A percentile compares a stretch with the other conserved stretches of the same genome.
These are phyloP conservation scores for Ceratocystiopsis minuta DNA, from an alignment of 2,329 filamentous ascomycete genomes.

Conservation along the genomic window DNA sequence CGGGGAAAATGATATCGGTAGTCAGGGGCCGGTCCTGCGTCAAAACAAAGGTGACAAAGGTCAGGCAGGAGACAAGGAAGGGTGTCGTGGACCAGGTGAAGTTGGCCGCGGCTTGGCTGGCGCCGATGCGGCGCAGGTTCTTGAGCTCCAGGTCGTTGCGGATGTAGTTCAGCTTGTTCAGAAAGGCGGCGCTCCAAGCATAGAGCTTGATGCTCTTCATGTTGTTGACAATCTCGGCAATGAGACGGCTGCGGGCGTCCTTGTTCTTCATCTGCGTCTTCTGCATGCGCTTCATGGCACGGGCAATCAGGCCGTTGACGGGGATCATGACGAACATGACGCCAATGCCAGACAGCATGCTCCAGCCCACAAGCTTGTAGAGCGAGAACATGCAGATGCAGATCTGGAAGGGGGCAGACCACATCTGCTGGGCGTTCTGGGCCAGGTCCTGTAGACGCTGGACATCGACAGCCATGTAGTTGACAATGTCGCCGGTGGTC, in stretches of 20 bases:
- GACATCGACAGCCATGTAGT: conserved; percentile 97
- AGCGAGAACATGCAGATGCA: conserved; percentile 86
- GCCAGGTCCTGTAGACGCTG: conserved; percentile 88
- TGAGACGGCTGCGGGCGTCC: conserved; percentile 76
- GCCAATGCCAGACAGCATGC: conserved; percentile 86
- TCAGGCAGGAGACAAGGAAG: conserved; percentile 92
- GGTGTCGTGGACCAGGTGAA: conserved; percentile 97
- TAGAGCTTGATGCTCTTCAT: conserved; percentile 99
- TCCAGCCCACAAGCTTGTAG: conserved; percentile 84
- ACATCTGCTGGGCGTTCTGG: conserved; percentile 86
- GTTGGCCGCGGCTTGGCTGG: conserved; percentile 82
- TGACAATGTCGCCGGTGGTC: conserved; percentile 93
- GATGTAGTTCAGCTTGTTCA: conserved; percentile 91
- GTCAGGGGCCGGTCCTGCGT: conserved; percentile 66
- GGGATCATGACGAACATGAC: conserved; percentile 98
- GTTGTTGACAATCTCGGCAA: conserved; percentile 96
- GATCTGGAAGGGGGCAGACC: conserved; percentile 96
- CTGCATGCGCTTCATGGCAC: conserved; percentile 84
- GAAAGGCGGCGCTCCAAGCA: conserved; percentile 92
- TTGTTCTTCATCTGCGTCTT: conserved; percentile 99
- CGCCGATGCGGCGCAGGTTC: conserved; percentile 89
- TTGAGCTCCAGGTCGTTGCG: conserved; percentile 91
- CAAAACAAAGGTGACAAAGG: conserved; percentile 85
- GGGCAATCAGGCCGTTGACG: conserved; percentile 78
- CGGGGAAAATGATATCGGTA: conserved; percentile 91